Base-by-base conservation (phyloP, 257 asterid species). In the Salvia rosmarinus region DNA sequence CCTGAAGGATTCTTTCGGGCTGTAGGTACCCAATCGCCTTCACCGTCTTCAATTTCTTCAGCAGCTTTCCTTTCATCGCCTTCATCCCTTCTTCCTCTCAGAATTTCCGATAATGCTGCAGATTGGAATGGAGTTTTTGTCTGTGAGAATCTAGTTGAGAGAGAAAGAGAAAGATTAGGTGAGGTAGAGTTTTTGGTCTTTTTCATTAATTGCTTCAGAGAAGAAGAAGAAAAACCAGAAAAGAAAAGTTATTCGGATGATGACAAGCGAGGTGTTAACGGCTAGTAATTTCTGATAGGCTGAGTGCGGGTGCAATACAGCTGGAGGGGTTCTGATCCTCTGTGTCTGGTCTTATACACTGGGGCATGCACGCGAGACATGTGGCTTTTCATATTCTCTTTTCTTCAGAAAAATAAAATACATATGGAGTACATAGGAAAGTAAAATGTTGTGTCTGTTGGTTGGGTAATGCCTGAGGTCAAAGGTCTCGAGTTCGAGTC, bases 21-120 rank as follows among this genome's bases (percentile, higher is more conserved):
- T 87, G 88, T 71, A 86, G 40, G 70, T 88, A 87, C 63, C 92
- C 93, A 20, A 91, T 88, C 9, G 90, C 7, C 67, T 95, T 95
- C 46, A 95, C 73, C 8, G 99, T 91, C 83, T 84, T 85, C 75
- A 95, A 72, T 67, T 87, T 91, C 86, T 88, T 95, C 44, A 95
- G 67, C 3, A 91, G 81, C 82, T 87, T 95, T 12, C 98, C 97
- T 75, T 89, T 95, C 83, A 95, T 82, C 43, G 81, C 80, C 81
- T 80, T 89, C 98, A 91, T 95, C 71, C 71, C 68, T 56, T 57
- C 25, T 13, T 20, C 54, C 20, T 14, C 51, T 37, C 39, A 25
- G 19, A 34, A 75, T 23, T 54, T 20, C 11, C 57, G 60, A 46
- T 57, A 57, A 28, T 30, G 30, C 37, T 72, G 60, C 25, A 5